Base-by-base conservation (phyloP, 495 filamentous ascomycete genomes). In the Penicillium antarcticum region DNA sequence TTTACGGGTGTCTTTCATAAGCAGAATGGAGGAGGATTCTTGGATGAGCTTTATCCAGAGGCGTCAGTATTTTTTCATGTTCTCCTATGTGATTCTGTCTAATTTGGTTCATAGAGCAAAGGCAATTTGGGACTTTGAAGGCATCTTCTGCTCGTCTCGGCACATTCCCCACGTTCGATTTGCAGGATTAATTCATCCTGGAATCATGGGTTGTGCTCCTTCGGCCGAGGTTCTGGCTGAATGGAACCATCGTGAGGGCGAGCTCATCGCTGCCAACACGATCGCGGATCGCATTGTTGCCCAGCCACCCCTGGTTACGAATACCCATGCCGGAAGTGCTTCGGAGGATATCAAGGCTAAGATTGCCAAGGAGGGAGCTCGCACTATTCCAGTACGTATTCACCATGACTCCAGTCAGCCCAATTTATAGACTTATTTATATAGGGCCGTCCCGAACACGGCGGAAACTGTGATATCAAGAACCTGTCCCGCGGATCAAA, bases 91-190 rank as follows among this genome's bases (percentile, higher is more conserved):
- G 21, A 37, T 14, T 21, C 24, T 10, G 35, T 29, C 31, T 53
- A 53, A 48, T 10, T 0, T 29, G 10, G 10, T 0, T 9, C 32
- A 14, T 55, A 87, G 85, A n/a, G 90, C 89, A 13, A 94, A 94
- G 63, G 92, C 92, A 0, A 96, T 97, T 62, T 97, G 92, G 92
- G 92, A 96, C 62, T 96, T 97, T 54, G 91, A 96, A 62, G 92
- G 92, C 51, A 96, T 97, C 61, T 91, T 87, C 71, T 94, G 89
- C 76, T 87, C 87, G 19, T 91, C 87, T 10, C 83, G 92, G 0
- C 92, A 97, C 66, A 92, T 97, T 58, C 92, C 92, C 0, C 81
- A 86, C 55, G 89, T 96, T 48, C 86, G 88, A 47, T 96, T 95
- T 63, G 80, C 90, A 11, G 91, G 91, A n/a, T 73, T 96, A 32